Base-by-base conservation (phyloP, 495 filamentous ascomycete genomes). In the Astrothelium subdiscretum region DNA sequence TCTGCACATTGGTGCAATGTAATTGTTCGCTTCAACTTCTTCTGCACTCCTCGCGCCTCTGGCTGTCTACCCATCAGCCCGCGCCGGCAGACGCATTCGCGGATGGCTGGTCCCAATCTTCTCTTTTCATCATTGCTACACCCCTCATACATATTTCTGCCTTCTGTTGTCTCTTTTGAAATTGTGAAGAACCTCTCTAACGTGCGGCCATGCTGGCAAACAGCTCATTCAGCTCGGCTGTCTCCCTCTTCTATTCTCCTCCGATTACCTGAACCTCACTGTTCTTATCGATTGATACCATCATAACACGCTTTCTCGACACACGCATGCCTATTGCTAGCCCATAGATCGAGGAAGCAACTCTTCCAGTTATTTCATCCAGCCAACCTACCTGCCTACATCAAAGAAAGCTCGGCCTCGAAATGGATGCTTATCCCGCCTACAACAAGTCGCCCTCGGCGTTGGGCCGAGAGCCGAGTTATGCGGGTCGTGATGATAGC, bases 161-260 rank as follows among this genome's bases (percentile, higher is more conserved):
- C 60, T 26, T 31, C n/a, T 26, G n/a, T 35, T 26, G 62, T 63
- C 61, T 62, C 52, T n/a, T 63, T 43, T 61, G 3, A 42, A 11
- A 40, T 48, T n/a, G 58, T 58, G 59, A 43, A 31, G 57, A 51
- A 43, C 62, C 27, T 52, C 54, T 69, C 69, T 71, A 69, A 71
- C 69, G 60, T 65, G 63, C 60, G 58, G 65, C 64, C 67, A 65
- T 64, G 52, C 60, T 69, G 69, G 69, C 67, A 71, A 69, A 71
- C 69, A 71, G 67, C 65, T 67, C 63, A 59, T 57, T 32, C 60
- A 32, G 42, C 43, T n/a, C 57, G 26, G 38, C 42, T 58, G 48
- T 59, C 48, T 48, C 3, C 43, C 18, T 43, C 40, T 40, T 18
- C 57, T 31, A 43, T 51, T 51, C 60, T 5, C 27, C 40, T 27